Base-by-base conservation (phyloP, 257 asterid species). In the Ilex aquifolium region DNA sequence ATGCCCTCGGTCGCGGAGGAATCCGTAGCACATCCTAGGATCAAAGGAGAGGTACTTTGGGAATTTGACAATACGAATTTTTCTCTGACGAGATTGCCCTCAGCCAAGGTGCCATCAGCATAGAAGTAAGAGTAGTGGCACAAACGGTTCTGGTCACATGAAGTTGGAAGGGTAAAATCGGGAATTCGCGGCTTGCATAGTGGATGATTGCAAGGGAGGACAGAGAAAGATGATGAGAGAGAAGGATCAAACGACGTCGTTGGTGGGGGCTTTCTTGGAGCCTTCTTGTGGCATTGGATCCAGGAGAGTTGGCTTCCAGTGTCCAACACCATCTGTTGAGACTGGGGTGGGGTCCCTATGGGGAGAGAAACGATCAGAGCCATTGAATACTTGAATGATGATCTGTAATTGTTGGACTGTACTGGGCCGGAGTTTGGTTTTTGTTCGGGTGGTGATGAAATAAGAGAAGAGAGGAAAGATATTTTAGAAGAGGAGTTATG, bases 261-360 rank as follows among this genome's bases (percentile, higher is more conserved):
- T 0, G 87, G 89, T 5, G 85, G 79, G 0, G 75, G 66, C 66
- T 14, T 68, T 44, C 42, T 53, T 0, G 82, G 80, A 0, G 75
- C 10, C 36, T 79, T 76, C 50, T 76, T 73, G 74, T 82, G 79
- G 79, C 96, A 88, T 70, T 83, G 96, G 60, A 82, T 85, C 98
- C 98, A 92, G 0, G 95, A 82, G 10, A 92, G 93, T 77, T 92
- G 95, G 82, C 95, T 86, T 15, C 98, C 97, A 13, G 97, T 92
- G 73, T 92, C 98, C 61, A 92, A 39, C 7, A 89, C 95, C 95
- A 88, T 86, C 16, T 79, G 81, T 65, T 86, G 93, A 3, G 66
- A 56, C 77, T 92, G 98, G 30, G 97, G 93, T 12, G 97, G 98
- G 50, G 95, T 92, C 9, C 97, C 98, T 15, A 92, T 86, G 1